Percentiles rank a stretch among this genome's conserved stretches.
These are phyloP conservation scores for Arthroderma sp. DNA, from an alignment of 2,329 filamentous ascomycete genomes.

Conservation along the genomic window DNA sequence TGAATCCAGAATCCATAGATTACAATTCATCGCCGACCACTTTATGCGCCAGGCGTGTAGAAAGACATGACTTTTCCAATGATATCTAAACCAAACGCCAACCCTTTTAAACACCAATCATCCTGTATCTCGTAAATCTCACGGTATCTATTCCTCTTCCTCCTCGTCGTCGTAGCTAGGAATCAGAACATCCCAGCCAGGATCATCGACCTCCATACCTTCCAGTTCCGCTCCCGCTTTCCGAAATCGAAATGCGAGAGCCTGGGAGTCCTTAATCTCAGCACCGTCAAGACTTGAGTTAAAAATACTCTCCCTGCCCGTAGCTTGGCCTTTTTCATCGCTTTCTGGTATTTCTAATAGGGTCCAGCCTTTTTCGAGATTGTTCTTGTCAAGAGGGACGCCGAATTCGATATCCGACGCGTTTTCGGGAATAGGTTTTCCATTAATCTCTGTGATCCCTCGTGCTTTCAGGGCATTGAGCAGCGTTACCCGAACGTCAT, in stretches of 20 bases:
- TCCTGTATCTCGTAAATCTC: neutral
- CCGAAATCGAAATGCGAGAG: constrained; percentile 28
- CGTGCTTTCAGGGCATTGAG: constrained; percentile 40
- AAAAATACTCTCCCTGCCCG: constrained; percentile 19
- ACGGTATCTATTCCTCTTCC: constrained; percentile 3
- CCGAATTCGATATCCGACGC: constrained; percentile 35
- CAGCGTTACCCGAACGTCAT: constrained; percentile 45
- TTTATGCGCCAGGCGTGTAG: too few relatives aligned
- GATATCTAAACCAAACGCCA: too few relatives aligned
- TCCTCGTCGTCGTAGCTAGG: constrained; percentile 12
- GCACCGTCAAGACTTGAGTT: constrained; percentile 21
- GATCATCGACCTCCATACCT: constrained; percentile 17
- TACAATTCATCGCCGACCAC: too few relatives aligned
- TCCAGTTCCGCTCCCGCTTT: constrained; percentile 18
- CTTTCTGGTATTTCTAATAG: constrained; percentile 24
- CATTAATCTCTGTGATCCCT: constrained; percentile 27
- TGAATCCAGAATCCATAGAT: too few relatives aligned
- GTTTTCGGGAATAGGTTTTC: constrained; percentile 25
- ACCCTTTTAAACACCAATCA: too few relatives aligned
- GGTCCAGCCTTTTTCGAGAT: constrained; percentile 38
- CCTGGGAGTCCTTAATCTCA: constrained; percentile 26
- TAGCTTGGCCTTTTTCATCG: constrained; percentile 15
- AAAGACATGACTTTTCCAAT: too few relatives aligned
- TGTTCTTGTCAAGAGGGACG: constrained; percentile 34
- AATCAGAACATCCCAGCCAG: constrained; percentile 12